Base-by-base conservation (phyloP, 1,139 yeast species). In the Pneumocystis murina region DNA sequence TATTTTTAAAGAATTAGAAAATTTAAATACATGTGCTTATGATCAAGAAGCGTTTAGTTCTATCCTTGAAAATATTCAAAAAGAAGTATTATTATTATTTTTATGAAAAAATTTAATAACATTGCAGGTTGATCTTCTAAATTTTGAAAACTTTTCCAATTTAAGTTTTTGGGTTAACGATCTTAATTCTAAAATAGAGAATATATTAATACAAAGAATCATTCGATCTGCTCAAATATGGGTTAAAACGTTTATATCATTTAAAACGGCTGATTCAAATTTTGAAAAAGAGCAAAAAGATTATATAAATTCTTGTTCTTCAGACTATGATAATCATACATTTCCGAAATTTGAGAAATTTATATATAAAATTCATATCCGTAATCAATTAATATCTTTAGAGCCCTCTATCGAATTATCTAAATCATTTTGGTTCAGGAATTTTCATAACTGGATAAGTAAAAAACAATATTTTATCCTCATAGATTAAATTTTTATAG, bases 341-440 rank as follows among this genome's bases (percentile, higher is more conserved):
- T 3, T 41, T 16, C 28, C 59, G 6, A 17, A n/a, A 7, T 20
- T 59, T 17, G 41, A 40, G 4, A 17, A 55, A 20, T 60, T 64
- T 16, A 63, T 39, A 0, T 84, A 81, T 68, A 75, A 73, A 1
- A 72, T 85, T 0, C 66, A 73, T 0, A 74, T 81, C 28, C 76
- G 75, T 60, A 79, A 81, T 64, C 80, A 80, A 60, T 69, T 74
- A 0, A 77, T 86, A 61, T 66, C 70, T 0, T 71, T 83, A 3
- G 66, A 71, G 0, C 83, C 83, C 0, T 74, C 79, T 0, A 65
- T 81, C 0, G 80, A 78, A 61, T 62, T 65, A 2, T 70, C 80
- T 0, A 74, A 77, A 33, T 70, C 69, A 3, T 24, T 62, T 1
- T 74, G 78, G 72, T 69, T 75, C 17, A 55, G 61, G 1, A 66